These are phyloP conservation scores for Avena insularis DNA, from an alignment of 176 grass and related monocot genomes.

Conservation along the genomic window DNA sequence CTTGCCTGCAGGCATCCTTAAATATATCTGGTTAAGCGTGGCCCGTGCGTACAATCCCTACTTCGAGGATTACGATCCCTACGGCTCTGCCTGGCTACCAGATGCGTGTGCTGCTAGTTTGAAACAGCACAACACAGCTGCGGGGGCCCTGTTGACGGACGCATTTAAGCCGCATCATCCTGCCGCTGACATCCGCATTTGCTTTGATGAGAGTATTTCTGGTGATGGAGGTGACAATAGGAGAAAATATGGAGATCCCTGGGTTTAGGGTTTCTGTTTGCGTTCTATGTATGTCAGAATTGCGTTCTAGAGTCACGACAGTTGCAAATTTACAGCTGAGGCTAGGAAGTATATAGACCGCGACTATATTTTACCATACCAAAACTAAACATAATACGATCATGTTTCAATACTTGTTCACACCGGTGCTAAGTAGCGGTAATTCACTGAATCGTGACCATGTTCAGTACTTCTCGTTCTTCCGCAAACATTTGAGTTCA, in stretches of 20 bases:
- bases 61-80: too few relatives aligned
- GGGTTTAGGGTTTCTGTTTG: too few relatives aligned
- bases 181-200: neutral
- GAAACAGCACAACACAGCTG: neutral
- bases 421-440: slow-evolving; percentile 64
- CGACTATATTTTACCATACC: too few relatives aligned
- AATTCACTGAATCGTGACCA: slow-evolving; percentile 73
- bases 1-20: neutral
- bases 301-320: too few relatives aligned
- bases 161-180: neutral
- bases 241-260: too few relatives aligned
- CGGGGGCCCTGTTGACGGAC: neutral
- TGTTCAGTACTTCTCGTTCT: slow-evolving; percentile 67
- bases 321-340: too few relatives aligned
- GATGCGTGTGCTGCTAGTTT: too few relatives aligned
- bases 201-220: neutral
- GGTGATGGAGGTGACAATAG: too few relatives aligned
- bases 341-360: too few relatives aligned
- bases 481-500: slow-evolving; percentile 56
- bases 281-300: too few relatives aligned
- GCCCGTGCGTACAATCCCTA: neutral
- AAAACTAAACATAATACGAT: too few relatives aligned
- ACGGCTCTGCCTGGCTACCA: too few relatives aligned
- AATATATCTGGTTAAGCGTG: neutral
- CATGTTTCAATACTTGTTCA: slow-evolving; percentile 27